phyloP scores from a whole-genome alignment of 2,329 filamentous ascomycete genomes.

The Colletotrichum cuscutae region DNA sequence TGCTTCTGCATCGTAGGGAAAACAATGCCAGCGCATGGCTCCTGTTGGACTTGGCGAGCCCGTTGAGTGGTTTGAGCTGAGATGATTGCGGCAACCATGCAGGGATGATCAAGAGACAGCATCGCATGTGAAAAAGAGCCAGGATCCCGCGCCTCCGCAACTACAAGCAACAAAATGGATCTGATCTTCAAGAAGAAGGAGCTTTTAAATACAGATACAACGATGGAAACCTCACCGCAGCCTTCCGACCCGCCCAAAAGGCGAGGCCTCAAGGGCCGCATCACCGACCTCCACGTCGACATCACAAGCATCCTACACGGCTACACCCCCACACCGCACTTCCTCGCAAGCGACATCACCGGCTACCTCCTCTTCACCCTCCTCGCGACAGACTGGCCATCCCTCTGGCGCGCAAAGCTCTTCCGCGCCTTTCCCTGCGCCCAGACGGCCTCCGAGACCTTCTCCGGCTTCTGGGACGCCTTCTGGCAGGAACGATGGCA shows the following conservation, averaged over 20 bases:
- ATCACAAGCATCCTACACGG: slow-evolving; percentile 8
- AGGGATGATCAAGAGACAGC: background rate
- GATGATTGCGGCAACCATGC: background rate
- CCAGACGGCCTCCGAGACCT: background rate
- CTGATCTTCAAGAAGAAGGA: background rate
- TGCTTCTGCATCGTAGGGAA: background rate
- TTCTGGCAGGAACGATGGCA: slow-evolving; percentile 27
- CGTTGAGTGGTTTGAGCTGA: background rate
- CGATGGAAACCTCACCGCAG: slow-evolving; percentile 2
- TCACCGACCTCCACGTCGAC: slow-evolving; percentile 9
- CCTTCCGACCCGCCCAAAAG: background rate
- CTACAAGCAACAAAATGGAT: background rate
- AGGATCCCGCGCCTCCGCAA: background rate
- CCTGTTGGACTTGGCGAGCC: background rate
- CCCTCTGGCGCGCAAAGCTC: slow-evolving; percentile 3
- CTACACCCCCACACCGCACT: background rate
- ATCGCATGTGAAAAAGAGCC: slow-evolving; percentile 8
- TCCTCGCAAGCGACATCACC: slow-evolving; percentile 25
- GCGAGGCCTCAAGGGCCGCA: slow-evolving; percentile 5
- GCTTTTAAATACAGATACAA: background rate
- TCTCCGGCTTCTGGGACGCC: slow-evolving; percentile 8
- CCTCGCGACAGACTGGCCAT: slow-evolving; percentile 15
- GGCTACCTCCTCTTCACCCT: background rate
- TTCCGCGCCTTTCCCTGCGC: background rate
- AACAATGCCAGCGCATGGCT: slow-evolving; percentile 13